A percentile compares a stretch with the other conserved stretches of the same genome.
phyloP scores from a whole-genome alignment of 2,329 filamentous ascomycete species.

The Pseudogymnoascus sp. region DNA sequence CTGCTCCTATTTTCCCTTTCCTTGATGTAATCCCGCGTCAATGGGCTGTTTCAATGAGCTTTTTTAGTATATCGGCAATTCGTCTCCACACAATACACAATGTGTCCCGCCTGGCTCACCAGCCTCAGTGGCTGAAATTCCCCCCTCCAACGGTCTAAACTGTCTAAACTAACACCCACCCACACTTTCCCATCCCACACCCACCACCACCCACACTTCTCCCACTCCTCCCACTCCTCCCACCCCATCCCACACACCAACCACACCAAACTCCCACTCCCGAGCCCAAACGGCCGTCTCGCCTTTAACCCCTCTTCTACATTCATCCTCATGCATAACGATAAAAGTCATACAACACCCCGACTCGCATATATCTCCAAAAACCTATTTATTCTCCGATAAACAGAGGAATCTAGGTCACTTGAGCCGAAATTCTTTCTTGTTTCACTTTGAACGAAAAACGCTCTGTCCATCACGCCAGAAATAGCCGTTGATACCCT shows the following conservation, averaged over 20 bases:
- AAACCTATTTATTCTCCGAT: background rate
- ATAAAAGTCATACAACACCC: background rate
- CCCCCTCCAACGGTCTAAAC: background rate
- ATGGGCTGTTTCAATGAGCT: background rate
- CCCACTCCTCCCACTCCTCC: background rate
- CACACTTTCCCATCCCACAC: background rate
- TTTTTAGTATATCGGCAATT: conserved; percentile 7
- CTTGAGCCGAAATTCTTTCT: background rate
- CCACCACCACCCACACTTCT: background rate
- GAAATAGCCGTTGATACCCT: background rate
- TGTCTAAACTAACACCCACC: background rate
- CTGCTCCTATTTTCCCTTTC: background rate
- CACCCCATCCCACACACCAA: background rate
- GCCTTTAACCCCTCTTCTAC: conserved; percentile 2
- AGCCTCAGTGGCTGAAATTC: conserved; percentile 4
- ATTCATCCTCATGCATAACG: conserved; percentile 4
- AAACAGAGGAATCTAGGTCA: background rate
- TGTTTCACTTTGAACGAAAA: background rate
- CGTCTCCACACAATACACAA: background rate
- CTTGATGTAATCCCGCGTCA: conserved; percentile 5
- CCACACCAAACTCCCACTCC: background rate
- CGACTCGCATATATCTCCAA: background rate
- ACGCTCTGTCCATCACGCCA: background rate
- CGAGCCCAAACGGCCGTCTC: background rate
- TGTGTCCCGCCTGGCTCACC: background rate